These are phyloP conservation scores for Lycium ferocissimum DNA, from an alignment of 257 asterid species.

Conservation along the genomic window DNA sequence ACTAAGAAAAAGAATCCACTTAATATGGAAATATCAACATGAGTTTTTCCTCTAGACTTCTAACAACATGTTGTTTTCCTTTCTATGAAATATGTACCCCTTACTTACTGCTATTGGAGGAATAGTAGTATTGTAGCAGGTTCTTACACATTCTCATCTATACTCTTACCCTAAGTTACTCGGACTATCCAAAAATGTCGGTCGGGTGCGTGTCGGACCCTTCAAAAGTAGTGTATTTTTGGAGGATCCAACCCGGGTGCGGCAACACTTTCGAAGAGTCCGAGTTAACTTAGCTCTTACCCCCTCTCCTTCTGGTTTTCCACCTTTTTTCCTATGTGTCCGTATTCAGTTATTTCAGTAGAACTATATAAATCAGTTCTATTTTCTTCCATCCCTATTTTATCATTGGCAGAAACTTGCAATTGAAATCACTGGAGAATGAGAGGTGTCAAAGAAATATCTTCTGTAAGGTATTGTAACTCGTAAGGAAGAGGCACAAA, in stretches of 20 bases:
- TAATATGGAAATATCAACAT: not conserved
- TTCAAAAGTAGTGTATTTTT: too few species aligned
- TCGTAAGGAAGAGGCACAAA: not conserved
- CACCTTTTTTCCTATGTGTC: not conserved
- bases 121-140: not conserved
- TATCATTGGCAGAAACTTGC: not conserved
- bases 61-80: not conserved
- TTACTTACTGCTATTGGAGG: constrained; percentile 6
- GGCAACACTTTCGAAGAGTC: too few species aligned
- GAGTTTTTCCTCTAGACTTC: not conserved
- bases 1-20: not conserved
- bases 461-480: not conserved
- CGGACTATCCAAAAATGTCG: too few species aligned
- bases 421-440: not conserved
- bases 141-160: not conserved
- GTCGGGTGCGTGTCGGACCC: too few species aligned
- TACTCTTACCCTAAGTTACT: not conserved
- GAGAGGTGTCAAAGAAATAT: not conserved
- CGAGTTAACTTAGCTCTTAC: too few species aligned
- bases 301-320: not conserved
- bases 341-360: not conserved
- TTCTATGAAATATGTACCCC: not conserved
- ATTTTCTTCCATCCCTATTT: not conserved
- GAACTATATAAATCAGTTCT: not conserved
- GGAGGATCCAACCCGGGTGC: too few species aligned